Evolutionary conservation across 2,329 filamentous ascomycete species (phyloP).

Genomic region (Fusarium pseudoanthophilum): DNA sequence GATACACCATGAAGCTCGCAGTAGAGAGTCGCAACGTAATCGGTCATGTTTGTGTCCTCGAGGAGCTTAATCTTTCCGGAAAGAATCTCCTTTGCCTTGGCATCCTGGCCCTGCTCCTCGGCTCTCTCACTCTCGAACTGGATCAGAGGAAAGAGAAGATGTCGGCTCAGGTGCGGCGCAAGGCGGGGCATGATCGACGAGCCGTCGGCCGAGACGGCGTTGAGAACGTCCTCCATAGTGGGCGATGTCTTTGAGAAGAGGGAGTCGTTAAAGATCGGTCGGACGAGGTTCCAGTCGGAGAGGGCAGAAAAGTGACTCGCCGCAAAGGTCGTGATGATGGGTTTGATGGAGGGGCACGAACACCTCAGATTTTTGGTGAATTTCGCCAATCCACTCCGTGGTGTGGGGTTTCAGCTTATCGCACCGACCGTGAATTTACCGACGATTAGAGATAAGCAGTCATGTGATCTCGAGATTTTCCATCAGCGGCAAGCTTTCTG

Average conservation of each 20-base stretch:
- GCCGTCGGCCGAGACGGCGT: constrained; percentile 70
- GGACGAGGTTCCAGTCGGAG: constrained; percentile 20
- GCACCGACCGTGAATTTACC: constrained; percentile 51
- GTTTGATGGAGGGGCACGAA: constrained; percentile 51
- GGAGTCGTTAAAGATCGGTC: constrained; percentile 20
- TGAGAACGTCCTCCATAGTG: constrained; percentile 56
- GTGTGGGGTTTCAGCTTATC: constrained; percentile 48
- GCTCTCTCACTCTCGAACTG: constrained; percentile 89
- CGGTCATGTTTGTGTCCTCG: constrained; percentile 98
- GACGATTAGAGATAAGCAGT: constrained; percentile 41
- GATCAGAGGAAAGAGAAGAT: constrained; percentile 95
- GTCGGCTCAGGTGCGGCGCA: constrained; percentile 91
- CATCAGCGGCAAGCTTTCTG: constrained; percentile 35
- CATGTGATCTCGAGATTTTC: constrained; percentile 54
- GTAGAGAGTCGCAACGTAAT: constrained; percentile 94
- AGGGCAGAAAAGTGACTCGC: constrained; percentile 43
- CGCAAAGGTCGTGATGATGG: constrained; percentile 40
- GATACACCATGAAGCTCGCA: constrained; percentile 86
- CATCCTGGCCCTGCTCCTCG: constrained; percentile 73
- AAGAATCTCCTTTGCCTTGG: constrained; percentile 74
- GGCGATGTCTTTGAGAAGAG: constrained; percentile 23
- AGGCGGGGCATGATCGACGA: constrained; percentile 89
- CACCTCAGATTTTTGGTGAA: constrained; percentile 52
- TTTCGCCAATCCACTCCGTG: constrained; percentile 54
- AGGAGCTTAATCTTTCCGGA: constrained; percentile 93